Evolutionary conservation across 2,329 filamentous ascomycete species (phyloP).

Genomic region (Zymoseptoria crescenta): DNA sequence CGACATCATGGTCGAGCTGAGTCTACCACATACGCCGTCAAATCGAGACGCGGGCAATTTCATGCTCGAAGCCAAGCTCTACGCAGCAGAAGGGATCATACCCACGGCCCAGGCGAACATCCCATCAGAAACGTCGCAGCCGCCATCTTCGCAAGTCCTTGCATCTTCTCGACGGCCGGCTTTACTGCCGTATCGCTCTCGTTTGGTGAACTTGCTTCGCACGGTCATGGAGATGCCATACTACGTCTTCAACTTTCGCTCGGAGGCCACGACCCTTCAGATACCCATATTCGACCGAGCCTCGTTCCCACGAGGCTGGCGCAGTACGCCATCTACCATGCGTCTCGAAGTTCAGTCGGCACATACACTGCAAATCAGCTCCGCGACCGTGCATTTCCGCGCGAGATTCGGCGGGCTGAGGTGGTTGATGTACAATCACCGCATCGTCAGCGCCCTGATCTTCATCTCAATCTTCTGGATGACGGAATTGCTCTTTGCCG

Average conservation of each 20-base stretch:
- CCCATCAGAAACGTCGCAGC: slow-evolving; percentile 4
- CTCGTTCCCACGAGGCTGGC: slow-evolving; percentile 51
- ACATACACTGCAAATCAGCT: slow-evolving; percentile 67
- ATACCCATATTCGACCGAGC: slow-evolving; percentile 68
- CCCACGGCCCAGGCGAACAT: slow-evolving; percentile 1
- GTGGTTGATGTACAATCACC: slow-evolving; percentile 82
- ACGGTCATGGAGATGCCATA: slow-evolving; percentile 58
- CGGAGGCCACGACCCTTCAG: slow-evolving; percentile 56
- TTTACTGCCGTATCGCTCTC: slow-evolving; percentile 71
- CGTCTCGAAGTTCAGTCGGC: slow-evolving; percentile 63
- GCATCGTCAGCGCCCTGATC: slow-evolving; percentile 58
- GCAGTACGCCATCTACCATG: slow-evolving; percentile 46
- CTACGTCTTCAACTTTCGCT: slow-evolving; percentile 58
- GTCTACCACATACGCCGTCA: slow-evolving; percentile 65
- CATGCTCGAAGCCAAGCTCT: slow-evolving; percentile 76
- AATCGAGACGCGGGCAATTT: slow-evolving; percentile 83
- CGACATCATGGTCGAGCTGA: slow-evolving; percentile 68
- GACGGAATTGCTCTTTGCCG: slow-evolving; percentile 61
- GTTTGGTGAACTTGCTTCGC: slow-evolving; percentile 54
- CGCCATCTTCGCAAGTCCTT: slow-evolving; percentile 22
- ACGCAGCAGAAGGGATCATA: slow-evolving; percentile 31
- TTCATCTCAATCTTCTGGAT: slow-evolving; percentile 70
- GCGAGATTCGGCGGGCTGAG: slow-evolving; percentile 65
- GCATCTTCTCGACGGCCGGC: slow-evolving; percentile 60
- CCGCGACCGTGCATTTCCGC: slow-evolving; percentile 57